Base-by-base conservation (phyloP, 805 yeast genomes). In the Pichia cephalocereana region DNA sequence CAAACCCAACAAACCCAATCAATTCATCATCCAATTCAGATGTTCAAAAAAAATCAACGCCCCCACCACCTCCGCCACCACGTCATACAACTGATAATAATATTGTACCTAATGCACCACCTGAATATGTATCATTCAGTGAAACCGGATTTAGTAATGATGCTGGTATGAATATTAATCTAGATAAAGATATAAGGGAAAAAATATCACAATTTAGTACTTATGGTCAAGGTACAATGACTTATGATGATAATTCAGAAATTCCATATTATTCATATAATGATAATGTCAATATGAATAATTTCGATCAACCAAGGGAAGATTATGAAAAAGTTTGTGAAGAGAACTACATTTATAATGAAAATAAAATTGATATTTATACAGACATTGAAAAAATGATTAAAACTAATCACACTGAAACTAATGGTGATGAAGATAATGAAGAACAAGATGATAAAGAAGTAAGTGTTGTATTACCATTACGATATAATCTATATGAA, bases 401-500 rank as follows among this genome's bases (percentile, higher is more conserved):
- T 30, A 59, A 66, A 17, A 48, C 46, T 1, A 54, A 8, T 30
- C 14, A 6, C 6, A 1, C 8, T 34, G 17, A 15, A 2, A 14
- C 1, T 34, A 14, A 15, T 34, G 18, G 2, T 2, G 8, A 14
- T 34, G 37, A 34, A 14, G 37, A 15, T 8, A 14, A 10, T 34
- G 17, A 34, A 14, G 17, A 14, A 34, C 10, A 14, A 8, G 12
- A 34, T 34, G 37, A 34, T 4, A 34, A 34, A 8, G 37, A 34
- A 12, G 17, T 71, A 1, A 60, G 69, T 0, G 62, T 70, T 2
- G 47, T 72, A 15, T 54, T 72, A 43, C 74, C 76, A 1, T 51
- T 56, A 8, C 54, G 57, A 26, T 51, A 60, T 9, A 68, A 62
- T 3, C 49, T 59, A 6, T 54, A 66, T 38, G 76, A 71, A 51